Evolutionary conservation across 1,139 yeast species (phyloP), one percentile per base, ranked within the genome.

Genomic region (Saccharomyces hybrid): DNA sequence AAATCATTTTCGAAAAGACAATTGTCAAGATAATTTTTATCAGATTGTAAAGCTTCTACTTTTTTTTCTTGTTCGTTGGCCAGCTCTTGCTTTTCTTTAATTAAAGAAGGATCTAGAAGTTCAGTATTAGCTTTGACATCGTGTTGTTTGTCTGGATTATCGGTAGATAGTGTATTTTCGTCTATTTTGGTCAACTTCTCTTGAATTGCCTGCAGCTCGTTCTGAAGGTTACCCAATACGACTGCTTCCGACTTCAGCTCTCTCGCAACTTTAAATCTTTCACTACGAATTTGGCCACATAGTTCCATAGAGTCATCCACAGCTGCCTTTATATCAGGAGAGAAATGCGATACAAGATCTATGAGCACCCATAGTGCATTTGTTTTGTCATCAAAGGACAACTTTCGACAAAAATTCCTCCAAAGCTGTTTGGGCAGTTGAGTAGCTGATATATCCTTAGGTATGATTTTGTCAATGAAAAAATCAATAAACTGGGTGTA

Each of bases 1-100:
- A 87, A 78, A 64, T 91, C 97, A 51, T 82, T 72, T 62, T 84
- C 90, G 50, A 79, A 77, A 41, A 86, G 70, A 55, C 79, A 74
- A 57, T 74, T 76, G 63, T 86, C 95, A 41, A 83, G 70, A 34
- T 73, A 75, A 52, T 74, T 73, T 65, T 80, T 82, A 34, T 77
- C 76, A 4, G 66, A 64, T 57, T 81, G 79, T 23, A 79, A 63
- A 42, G 73, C 75, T 48, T 78, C 79, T 7, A 82, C 70, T 30
- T 59, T 60, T 1, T 32, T 44, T 47, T 59, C 56, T 50, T 62
- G 65, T 11, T 54, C 56, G 1, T 56, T 50, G 14, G 59, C 44
- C 25, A 38, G 4, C 13, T 8, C 8, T 8, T 38, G 42, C 42
- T 38, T 38, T 38, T 38, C 70, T 61, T 83, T 88, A 27, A 77